These are phyloP conservation scores for Cyberlindnera mississippiensis DNA, from an alignment of 805 yeast species.

Conservation along the genomic window DNA sequence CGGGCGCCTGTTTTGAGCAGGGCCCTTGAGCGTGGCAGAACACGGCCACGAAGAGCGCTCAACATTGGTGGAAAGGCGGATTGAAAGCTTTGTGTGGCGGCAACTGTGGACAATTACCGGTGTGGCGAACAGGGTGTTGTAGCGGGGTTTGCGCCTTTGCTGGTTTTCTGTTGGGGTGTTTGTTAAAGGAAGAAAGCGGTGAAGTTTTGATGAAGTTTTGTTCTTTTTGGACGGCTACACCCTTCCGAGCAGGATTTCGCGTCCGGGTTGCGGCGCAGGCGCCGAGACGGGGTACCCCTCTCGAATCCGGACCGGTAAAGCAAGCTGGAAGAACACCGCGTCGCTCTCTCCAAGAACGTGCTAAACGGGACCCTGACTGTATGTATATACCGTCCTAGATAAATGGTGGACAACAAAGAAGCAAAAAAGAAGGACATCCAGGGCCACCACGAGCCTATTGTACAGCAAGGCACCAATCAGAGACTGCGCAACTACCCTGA, in stretches of 20 bases:
- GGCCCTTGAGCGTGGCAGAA: slow-evolving; percentile 24
- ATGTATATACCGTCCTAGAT: too few relatives aligned
- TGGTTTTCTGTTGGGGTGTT: not conserved
- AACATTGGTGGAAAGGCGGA: slow-evolving; percentile 18
- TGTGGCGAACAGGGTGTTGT: too few relatives aligned
- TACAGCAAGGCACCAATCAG: not conserved
- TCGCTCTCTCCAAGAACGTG: too few relatives aligned
- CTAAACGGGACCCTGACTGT: too few relatives aligned
- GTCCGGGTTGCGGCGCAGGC: slow-evolving; percentile 8
- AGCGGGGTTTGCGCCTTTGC: not conserved
- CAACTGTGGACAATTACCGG: too few relatives aligned
- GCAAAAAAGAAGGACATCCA: too few relatives aligned
- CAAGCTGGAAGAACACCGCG: too few relatives aligned
- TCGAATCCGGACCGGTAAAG: too few relatives aligned
- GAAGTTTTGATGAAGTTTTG: not conserved
- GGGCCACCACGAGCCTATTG: too few relatives aligned
- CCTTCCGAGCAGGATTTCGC: slow-evolving; percentile 2
- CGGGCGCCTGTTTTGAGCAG: slow-evolving; percentile 13
- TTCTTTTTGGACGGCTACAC: not conserved
- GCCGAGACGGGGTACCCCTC: too few relatives aligned
- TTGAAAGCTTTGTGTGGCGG: too few relatives aligned
- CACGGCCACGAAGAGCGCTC: slow-evolving; percentile 24
- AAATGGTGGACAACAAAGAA: too few relatives aligned
- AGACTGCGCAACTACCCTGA: not conserved
- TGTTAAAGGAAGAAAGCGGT: not conserved